Evolutionary conservation across 2,329 filamentous ascomycete species (phyloP), one percentile per base, ranked within the genome.

Genomic region (Pseudogymnoascus verrucosus): DNA sequence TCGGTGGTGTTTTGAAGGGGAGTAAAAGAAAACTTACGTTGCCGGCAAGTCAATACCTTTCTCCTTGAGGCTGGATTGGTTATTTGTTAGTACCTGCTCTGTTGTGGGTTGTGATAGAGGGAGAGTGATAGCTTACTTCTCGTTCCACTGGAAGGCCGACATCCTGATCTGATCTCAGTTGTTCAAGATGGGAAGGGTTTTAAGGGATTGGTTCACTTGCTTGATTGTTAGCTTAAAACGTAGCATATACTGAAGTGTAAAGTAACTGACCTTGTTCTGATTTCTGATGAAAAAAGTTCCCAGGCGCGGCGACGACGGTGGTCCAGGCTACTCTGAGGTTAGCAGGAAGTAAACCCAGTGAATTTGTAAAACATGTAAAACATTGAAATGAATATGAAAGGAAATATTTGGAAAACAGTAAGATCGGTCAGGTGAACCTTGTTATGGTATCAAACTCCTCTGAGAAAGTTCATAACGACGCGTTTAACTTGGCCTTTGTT

Each of bases 41-140:
- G 61, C 44, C 12, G 65, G 63, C 11, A 66, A 60, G 2, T 16
- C 19, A 12, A 67, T 26, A 36, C 40, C 60, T n/a, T 67, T 64
- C 3, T 40, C 60, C 3, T 64, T 63, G 23, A 23, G 4, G 5
- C 34, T 31, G 8, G 2, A 12, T 36, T 51, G 64, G 5, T 12
- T 21, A 16, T 57, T 40, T 14, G 40, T 57, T 57, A 39, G 39
- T 14, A n/a, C 11, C 3, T 59, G 12, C n/a, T 61, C 6, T 23
- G 8, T 31, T 37, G 12, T 60, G 4, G 2, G n/a, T 4, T 19
- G 14, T 54, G n/a, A 31, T 19, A 19, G 2, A 3, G 4, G 2
- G 40, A 2, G 3, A 10, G 5, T 2, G 36, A 21, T 59, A 31
- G 26, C 51, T 60, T 14, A 59, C 62, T 26, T 39, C 4, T 10